These are phyloP conservation scores for Populus ilicifolia DNA, from an alignment of 345 rosid species.

Conservation along the genomic window DNA sequence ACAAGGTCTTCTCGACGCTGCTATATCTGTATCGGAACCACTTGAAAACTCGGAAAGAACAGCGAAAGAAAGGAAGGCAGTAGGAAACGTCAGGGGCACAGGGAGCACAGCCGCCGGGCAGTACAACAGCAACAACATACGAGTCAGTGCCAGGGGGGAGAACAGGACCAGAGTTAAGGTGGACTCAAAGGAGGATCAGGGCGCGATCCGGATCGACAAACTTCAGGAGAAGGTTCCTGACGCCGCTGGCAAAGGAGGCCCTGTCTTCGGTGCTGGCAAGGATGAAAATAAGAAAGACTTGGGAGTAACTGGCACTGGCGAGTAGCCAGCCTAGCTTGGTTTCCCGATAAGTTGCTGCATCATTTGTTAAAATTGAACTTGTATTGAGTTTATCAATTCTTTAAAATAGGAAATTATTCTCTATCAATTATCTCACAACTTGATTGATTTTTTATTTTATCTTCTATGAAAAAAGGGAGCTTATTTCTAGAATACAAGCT, in stretches of 20 bases:
- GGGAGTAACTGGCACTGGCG: constrained; percentile 50
- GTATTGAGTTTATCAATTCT: neutral
- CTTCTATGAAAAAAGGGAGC: too few relatives aligned
- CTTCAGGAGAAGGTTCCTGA: constrained; percentile 44
- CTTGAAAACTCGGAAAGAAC: neutral
- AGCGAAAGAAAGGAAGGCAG: neutral
- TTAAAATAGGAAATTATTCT: too few relatives aligned
- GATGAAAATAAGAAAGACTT: constrained; percentile 36
- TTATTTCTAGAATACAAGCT: too few relatives aligned
- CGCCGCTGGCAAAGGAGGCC: constrained; percentile 46
- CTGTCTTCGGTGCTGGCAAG: constrained; percentile 42
- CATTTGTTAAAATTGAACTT: neutral
- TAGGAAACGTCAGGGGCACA: constrained; percentile 55
- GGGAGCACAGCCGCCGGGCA: constrained; percentile 52
- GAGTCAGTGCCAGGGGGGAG: constrained; percentile 43
- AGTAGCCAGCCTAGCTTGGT: neutral
- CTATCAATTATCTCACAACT: too few relatives aligned
- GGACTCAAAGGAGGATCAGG: constrained; percentile 36
- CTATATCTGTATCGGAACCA: neutral
- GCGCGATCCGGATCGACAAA: constrained; percentile 37
- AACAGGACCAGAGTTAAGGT: constrained; percentile 42
- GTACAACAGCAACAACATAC: constrained; percentile 44
- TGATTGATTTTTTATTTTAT: too few relatives aligned
- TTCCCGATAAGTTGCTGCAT: neutral
- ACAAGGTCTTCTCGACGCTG: neutral